These are phyloP conservation scores for Pelagophyceae sp. DNA, from an alignment of 352 stramenopile genomes.

Conservation along the genomic window DNA sequence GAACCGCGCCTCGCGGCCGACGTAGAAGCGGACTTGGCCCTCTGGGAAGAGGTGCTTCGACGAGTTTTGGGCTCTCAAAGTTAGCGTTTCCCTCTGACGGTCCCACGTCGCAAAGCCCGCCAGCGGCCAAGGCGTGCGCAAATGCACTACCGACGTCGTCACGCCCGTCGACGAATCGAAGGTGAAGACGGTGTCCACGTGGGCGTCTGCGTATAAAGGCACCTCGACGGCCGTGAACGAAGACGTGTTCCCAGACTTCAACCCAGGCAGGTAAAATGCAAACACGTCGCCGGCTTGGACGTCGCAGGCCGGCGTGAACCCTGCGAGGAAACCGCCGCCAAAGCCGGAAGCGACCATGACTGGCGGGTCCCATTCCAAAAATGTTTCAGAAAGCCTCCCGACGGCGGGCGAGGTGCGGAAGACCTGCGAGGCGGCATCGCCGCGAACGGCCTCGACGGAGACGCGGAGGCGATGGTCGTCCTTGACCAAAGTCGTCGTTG, in stretches of 20 bases:
- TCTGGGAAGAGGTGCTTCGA: not conserved
- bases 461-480: conserved; percentile 2
- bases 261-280: not conserved
- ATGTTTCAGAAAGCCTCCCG: not conserved
- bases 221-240: not conserved
- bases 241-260: no score
- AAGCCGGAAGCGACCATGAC: not conserved
- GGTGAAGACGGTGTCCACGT: no score
- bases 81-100: not conserved
- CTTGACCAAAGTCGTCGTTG: not conserved
- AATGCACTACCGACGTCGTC: not conserved
- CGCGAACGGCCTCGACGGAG: not conserved
- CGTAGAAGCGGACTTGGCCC: not conserved
- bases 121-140: no score
- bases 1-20: not conserved
- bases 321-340: not conserved
- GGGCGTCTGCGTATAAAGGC: not conserved
- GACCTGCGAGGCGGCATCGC: not conserved
- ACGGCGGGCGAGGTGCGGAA: not conserved
- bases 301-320: not conserved
- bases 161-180: no score
- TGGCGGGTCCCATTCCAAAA: not conserved
- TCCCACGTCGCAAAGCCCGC: not conserved
- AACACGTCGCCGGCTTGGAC: not conserved
- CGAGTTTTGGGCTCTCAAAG: not conserved